phyloP scores from a whole-genome alignment of 1,139 yeast genomes.

The Pichia sp. region DNA sequence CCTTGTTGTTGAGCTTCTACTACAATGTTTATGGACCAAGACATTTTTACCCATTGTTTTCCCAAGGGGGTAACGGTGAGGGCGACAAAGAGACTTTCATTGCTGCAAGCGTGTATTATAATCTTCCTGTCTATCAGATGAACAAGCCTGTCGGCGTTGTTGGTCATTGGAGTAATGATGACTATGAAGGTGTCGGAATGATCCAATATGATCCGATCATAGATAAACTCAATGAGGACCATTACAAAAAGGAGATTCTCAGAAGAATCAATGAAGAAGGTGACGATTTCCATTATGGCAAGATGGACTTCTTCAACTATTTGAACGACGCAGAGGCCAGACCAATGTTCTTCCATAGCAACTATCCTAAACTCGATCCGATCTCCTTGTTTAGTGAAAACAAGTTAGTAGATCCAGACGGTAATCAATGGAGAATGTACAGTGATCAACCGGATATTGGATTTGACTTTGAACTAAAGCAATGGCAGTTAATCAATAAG shows the following conservation, averaged over 20 bases:
- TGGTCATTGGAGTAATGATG: conserved; percentile 38
- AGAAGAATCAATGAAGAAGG: conserved; percentile 14
- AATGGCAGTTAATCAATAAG: conserved; percentile 33
- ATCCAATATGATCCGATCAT: conserved; percentile 50
- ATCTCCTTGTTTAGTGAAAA: conserved; percentile 30
- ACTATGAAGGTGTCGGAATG: conserved; percentile 47
- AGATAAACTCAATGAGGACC: conserved; percentile 41
- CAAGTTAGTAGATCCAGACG: conserved; percentile 35
- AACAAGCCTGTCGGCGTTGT: conserved; percentile 41
- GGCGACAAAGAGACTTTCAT: conserved; percentile 66
- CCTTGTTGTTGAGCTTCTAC: conserved; percentile 49
- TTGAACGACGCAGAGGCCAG: conserved; percentile 30
- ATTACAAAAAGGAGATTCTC: conserved; percentile 12
- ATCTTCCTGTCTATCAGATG: conserved; percentile 50
- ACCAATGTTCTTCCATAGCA: conserved; percentile 41
- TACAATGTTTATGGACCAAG: conserved; percentile 59
- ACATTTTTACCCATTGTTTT: conserved; percentile 50
- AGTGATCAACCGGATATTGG: conserved; percentile 41
- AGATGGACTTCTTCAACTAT: conserved; percentile 20
- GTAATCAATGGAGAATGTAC: conserved; percentile 46
- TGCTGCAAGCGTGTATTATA: conserved; percentile 51
- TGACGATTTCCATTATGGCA: conserved; percentile 15
- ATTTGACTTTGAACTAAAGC: conserved; percentile 51
- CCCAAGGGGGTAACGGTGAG: conserved; percentile 61
- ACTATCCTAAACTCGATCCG: conserved; percentile 42